These are phyloP conservation scores for Penicillium argentinense DNA, from an alignment of 495 filamentous ascomycete genomes.

Conservation along the genomic window DNA sequence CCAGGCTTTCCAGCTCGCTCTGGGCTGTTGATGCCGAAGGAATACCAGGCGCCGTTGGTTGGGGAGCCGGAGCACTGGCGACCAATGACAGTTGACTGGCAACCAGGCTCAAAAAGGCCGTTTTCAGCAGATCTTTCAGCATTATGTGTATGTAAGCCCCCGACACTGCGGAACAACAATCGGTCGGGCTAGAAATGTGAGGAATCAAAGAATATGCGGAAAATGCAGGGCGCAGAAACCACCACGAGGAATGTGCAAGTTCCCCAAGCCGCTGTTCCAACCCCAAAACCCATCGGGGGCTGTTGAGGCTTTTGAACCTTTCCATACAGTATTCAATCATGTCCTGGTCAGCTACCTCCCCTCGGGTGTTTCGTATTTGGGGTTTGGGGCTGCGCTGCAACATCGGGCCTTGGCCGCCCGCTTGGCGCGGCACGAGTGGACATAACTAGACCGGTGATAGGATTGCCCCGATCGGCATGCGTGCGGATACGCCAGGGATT, in stretches of 20 bases:
- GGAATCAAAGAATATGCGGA: too few relatives aligned
- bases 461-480: too few relatives aligned
- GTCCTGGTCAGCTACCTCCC: neutral
- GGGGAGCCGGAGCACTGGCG: conserved; percentile 10
- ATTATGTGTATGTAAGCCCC: too few relatives aligned
- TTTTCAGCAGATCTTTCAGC: neutral
- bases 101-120: conserved; percentile 8
- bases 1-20: conserved; percentile 53
- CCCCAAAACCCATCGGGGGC: too few relatives aligned
- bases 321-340: too few relatives aligned
- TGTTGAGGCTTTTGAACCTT: too few relatives aligned
- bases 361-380: neutral
- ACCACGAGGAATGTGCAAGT: too few relatives aligned
- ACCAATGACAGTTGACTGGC: conserved; percentile 13
- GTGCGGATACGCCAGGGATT: neutral
- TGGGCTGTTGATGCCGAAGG: conserved; percentile 54
- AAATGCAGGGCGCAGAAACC: too few relatives aligned
- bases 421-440: conserved; percentile 22
- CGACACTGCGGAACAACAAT: too few relatives aligned
- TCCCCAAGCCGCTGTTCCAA: too few relatives aligned
- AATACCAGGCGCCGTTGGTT: conserved; percentile 53
- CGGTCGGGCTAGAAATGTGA: too few relatives aligned
- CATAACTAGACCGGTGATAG: too few relatives aligned
- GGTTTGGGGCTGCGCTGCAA: conserved; percentile 10
- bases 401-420: conserved; percentile 15